Conservation (phyloP, 106 monocot species). For the Dioscorea alata region DNA sequence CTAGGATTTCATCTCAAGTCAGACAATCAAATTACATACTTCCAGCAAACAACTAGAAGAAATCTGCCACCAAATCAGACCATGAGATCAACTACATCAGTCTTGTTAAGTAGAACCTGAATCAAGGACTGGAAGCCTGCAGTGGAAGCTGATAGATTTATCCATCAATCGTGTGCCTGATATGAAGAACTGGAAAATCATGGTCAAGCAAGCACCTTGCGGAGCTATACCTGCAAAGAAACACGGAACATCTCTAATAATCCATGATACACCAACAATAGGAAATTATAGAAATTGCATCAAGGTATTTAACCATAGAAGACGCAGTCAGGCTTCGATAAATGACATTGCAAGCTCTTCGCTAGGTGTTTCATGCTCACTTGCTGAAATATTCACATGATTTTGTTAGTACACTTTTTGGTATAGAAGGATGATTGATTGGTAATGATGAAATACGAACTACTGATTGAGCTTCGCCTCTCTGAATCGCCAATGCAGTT, state of each 20-base stretch:
- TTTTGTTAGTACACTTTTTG: background rate
- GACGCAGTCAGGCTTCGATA: constrained; percentile 85
- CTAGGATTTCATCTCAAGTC: too few relatives aligned
- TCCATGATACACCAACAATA: background rate
- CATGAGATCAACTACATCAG: background rate
- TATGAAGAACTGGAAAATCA: constrained; percentile 94
- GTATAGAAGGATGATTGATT: background rate
- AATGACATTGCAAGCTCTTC: constrained; percentile 91
- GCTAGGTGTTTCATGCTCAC: constrained; percentile 88
- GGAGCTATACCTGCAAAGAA: constrained; percentile 66
- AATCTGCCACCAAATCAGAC: too few relatives aligned
- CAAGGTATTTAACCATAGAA: constrained; percentile 58
- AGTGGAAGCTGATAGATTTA: constrained; percentile 95
- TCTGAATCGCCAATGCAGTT: constrained; percentile 78
- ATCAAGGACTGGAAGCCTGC: constrained; percentile 90
- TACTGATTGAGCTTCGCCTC: constrained; percentile 80
- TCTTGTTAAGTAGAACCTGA: constrained; percentile 39
- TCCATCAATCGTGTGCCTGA: constrained; percentile 73
- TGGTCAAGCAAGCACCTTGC: constrained; percentile 75
- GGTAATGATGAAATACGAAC: constrained; percentile 15
- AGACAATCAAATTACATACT: too few relatives aligned
- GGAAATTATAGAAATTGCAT: background rate
- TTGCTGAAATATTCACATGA: constrained; percentile 49
- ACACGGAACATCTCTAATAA: background rate
- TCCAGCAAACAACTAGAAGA: too few relatives aligned